Evolutionary conservation across 208 protist species (phyloP).

Genomic region (Acanthamoeba royreba): DNA sequence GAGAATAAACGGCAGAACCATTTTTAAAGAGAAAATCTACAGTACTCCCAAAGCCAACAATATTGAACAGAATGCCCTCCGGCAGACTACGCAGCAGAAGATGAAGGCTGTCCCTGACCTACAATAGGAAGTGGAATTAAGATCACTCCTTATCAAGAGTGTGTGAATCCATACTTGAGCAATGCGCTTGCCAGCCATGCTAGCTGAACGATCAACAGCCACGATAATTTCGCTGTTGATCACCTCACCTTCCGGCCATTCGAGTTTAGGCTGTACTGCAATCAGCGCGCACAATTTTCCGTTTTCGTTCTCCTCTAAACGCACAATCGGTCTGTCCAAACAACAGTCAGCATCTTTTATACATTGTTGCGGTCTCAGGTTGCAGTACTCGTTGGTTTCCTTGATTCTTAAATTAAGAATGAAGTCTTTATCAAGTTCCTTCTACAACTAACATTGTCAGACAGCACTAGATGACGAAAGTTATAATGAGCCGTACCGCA

Average conservation of each 20-base stretch:
- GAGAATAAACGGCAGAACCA: background rate
- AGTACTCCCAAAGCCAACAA: conserved; percentile 29
- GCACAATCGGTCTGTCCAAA: background rate
- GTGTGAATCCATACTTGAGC: background rate
- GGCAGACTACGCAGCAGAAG: conserved; percentile 14
- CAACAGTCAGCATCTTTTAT: too few relatives aligned
- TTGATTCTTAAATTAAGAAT: background rate
- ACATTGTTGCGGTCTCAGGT: background rate
- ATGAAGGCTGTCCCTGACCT: conserved; percentile 43
- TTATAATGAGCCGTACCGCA: too few relatives aligned
- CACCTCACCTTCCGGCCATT: background rate
- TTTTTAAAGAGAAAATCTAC: conserved; percentile 13
- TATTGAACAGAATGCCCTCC: conserved; percentile 40
- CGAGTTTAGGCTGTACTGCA: conserved; percentile 39
- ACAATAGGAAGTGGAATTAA: too few relatives aligned
- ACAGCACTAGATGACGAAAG: background rate
- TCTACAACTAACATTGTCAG: background rate
- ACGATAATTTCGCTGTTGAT: conserved; percentile 41
- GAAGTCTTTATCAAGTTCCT: background rate
- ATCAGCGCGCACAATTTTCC: conserved; percentile 34
- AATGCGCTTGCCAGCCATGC: conserved; percentile 49
- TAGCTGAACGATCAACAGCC: conserved; percentile 41
- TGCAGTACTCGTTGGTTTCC: background rate
- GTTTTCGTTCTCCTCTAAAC: conserved; percentile 15
- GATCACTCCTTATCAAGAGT: background rate